Evolutionary conservation across 192 early-diverging fungal genomes (phyloP).

Genomic region (Spizellomyces punctatus): DNA sequence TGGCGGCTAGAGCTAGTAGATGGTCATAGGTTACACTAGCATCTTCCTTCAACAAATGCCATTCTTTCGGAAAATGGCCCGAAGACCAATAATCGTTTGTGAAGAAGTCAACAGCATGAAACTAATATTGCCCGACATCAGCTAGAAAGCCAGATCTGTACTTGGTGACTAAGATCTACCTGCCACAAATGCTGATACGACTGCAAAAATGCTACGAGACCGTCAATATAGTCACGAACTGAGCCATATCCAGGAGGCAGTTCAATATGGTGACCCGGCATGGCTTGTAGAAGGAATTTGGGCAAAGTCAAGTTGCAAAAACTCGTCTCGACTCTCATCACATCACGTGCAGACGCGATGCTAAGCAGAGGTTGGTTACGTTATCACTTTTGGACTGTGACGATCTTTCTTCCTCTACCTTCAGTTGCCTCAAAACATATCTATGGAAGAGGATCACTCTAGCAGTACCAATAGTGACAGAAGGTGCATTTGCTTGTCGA

Average conservation of each 20-base stretch:
- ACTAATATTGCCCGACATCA: not conserved
- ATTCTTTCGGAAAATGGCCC: constrained; percentile 31
- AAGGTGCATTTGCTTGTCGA: too few relatives aligned
- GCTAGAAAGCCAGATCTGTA: not conserved
- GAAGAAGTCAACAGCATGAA: constrained; percentile 48
- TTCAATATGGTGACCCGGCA: not conserved
- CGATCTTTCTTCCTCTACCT: too few relatives aligned
- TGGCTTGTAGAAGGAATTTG: not conserved
- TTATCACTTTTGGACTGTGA: too few relatives aligned
- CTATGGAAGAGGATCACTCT: too few relatives aligned
- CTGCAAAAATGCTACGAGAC: not conserved
- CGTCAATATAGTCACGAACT: not conserved
- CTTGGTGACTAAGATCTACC: not conserved
- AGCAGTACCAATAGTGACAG: too few relatives aligned
- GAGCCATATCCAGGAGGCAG: not conserved
- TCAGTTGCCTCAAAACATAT: too few relatives aligned
- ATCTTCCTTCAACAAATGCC: constrained; percentile 24
- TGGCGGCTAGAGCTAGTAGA: constrained; percentile 32
- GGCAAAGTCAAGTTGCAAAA: too few relatives aligned
- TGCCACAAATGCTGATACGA: constrained; percentile 9
- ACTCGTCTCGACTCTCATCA: too few relatives aligned
- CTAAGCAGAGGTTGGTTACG: too few relatives aligned
- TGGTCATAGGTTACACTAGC: constrained; percentile 11
- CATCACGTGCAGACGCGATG: too few relatives aligned
- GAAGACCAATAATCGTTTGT: constrained; percentile 35